Evolutionary conservation across 306 rosid genomes (phyloP).

Genomic region (Ormosia semicastrata): DNA sequence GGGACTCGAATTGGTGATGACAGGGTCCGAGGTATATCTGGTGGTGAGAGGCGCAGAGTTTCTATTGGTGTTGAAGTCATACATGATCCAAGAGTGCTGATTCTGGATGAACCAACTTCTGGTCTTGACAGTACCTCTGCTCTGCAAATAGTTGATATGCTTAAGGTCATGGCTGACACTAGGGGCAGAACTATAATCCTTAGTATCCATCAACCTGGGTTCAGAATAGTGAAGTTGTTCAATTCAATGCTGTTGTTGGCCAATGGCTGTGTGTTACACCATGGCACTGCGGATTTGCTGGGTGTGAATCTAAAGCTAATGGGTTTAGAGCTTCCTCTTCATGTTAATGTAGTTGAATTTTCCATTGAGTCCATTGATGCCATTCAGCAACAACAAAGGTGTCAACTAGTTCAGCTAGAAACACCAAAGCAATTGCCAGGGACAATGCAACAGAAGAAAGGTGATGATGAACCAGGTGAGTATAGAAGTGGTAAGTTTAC

Average conservation of each 20-base stretch:
- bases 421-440: constrained; percentile 21
- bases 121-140: constrained; percentile 95
- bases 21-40: constrained; percentile 78
- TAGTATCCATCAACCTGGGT: constrained; percentile 93
- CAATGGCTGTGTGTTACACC: constrained; percentile 74
- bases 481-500: constrained; percentile 58
- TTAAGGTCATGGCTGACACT: constrained; percentile 80
- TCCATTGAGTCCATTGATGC: constrained; percentile 79
- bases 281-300: constrained; percentile 75
- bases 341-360: constrained; percentile 76
- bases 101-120: constrained; percentile 95
- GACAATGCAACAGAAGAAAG: constrained; percentile 36
- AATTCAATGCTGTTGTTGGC: constrained; percentile 68
- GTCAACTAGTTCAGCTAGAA: constrained; percentile 29
- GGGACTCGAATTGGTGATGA: constrained; percentile 76
- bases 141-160: constrained; percentile 81
- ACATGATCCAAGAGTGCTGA: constrained; percentile 80
- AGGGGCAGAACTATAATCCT: constrained; percentile 71
- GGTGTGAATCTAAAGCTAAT: constrained; percentile 55
- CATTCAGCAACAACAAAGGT: constrained; percentile 47
- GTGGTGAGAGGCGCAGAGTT: constrained; percentile 88
- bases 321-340: constrained; percentile 84
- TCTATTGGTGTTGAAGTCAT: constrained; percentile 94
- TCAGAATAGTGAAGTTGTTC: constrained; percentile 76
- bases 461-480: constrained; percentile 36